A percentile compares a stretch with the other conserved stretches of the same genome.
phyloP scores from a whole-genome alignment of 345 rosid species.

The Camelina neglecta region DNA sequence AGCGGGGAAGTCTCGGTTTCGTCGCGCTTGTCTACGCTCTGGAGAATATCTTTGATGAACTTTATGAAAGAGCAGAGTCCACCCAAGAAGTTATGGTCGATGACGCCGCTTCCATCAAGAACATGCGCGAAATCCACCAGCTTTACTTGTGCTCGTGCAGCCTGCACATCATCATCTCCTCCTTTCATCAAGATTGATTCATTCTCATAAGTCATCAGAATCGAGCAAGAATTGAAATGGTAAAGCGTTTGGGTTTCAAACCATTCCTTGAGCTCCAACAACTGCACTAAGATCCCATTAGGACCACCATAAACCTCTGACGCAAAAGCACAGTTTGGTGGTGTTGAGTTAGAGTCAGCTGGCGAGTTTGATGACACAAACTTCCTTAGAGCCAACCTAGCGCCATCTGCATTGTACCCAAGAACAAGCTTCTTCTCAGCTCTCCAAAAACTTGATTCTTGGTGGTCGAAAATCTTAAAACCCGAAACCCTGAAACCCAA shows the following conservation, averaged over 20 bases:
- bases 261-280: slow-evolving; percentile 85
- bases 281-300: slow-evolving; percentile 71
- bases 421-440: slow-evolving; percentile 58
- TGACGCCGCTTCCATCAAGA: slow-evolving; percentile 67
- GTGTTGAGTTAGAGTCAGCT: slow-evolving; percentile 43
- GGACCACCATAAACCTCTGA: slow-evolving; percentile 66
- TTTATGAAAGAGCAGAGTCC: slow-evolving; percentile 90
- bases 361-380: slow-evolving; percentile 73
- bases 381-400: slow-evolving; percentile 62
- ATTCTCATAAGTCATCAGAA: slow-evolving; percentile 69
- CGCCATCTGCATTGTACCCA: slow-evolving; percentile 52
- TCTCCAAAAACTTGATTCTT: slow-evolving; percentile 64
- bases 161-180: slow-evolving; percentile 9
- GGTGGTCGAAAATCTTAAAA: slow-evolving; percentile 52
- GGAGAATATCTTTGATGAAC: slow-evolving; percentile 66
- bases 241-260: slow-evolving; percentile 81
- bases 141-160: slow-evolving; percentile 53
- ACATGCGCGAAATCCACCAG: slow-evolving; percentile 96
- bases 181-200: slow-evolving; percentile 48
- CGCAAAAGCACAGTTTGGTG: slow-evolving; percentile 69
- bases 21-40: slow-evolving; percentile 46
- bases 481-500: slow-evolving; percentile 89
- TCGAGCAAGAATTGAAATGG: slow-evolving; percentile 81
- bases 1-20: slow-evolving; percentile 15
- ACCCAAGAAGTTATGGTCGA: slow-evolving; percentile 92